Conservation (phyloP, 768 basidiomycete species). For the Mrakia blollopis region DNA sequence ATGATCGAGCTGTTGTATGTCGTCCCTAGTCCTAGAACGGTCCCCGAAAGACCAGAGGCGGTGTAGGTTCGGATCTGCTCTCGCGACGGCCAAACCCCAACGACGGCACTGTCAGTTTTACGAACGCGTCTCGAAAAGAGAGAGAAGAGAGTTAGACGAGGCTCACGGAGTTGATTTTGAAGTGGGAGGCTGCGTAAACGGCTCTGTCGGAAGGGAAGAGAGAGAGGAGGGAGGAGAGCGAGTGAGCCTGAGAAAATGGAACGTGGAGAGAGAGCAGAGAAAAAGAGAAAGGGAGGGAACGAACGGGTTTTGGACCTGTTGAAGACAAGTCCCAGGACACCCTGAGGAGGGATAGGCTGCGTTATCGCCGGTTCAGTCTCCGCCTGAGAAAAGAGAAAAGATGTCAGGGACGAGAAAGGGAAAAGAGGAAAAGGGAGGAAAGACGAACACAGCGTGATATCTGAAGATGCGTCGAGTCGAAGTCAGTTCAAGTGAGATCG, state of each 20-base stretch:
- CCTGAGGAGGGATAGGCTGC: not conserved
- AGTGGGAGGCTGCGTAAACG: not conserved
- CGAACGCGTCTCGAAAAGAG: not conserved
- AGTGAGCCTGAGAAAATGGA: not conserved
- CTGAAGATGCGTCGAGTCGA: not conserved
- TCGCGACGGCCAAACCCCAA: too few species aligned
- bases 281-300: not conserved
- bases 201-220: not conserved
- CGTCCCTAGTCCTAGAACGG: slow-evolving; percentile 6
- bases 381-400: not conserved
- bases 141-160: not conserved
- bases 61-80: slow-evolving; percentile 15
- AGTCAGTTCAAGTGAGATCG: not conserved
- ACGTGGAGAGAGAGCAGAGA: not conserved
- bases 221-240: not conserved
- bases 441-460: slow-evolving; percentile 8
- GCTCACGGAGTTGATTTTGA: slow-evolving; percentile 16
- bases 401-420: not conserved
- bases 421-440: not conserved
- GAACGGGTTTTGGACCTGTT: slow-evolving; percentile 12
- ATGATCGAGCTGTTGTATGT: slow-evolving; percentile 8
- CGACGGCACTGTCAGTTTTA: not conserved
- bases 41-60: not conserved
- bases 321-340: not conserved
- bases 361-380: slow-evolving; percentile 18